Evolutionary conservation across 768 basidiomycete species (phyloP).

Genomic region (Phylloporus arenicola): DNA sequence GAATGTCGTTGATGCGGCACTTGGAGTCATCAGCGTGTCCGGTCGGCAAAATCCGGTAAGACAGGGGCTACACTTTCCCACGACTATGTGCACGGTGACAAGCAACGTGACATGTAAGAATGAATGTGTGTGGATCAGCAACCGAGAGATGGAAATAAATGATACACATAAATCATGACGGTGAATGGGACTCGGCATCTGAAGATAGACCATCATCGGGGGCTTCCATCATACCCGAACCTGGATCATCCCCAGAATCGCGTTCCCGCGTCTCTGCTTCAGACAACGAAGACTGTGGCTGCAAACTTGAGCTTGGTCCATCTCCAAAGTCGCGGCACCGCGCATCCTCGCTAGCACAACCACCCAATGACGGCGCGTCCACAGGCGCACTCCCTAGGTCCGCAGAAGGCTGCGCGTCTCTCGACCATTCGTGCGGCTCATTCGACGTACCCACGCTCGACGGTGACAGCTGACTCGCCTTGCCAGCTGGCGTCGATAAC

Average conservation of each 20-base stretch:
- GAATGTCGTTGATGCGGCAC: no score
- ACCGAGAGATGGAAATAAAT: neutral
- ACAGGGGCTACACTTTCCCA: no score
- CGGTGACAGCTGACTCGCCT: neutral
- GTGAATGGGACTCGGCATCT: no score
- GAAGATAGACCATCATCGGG: neutral
- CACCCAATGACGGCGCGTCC: neutral
- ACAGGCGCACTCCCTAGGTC: neutral
- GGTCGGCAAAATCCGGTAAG: no score
- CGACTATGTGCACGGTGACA: no score
- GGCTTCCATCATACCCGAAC: neutral
- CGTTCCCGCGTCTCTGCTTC: neutral
- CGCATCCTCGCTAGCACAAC: neutral
- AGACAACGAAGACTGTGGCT: neutral
- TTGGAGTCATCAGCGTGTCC: no score
- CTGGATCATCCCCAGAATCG: neutral
- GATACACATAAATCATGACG: neutral
- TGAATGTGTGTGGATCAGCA: no score
- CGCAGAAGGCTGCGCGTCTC: neutral
- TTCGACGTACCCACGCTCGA: neutral
- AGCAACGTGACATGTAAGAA: no score
- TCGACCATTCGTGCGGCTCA: neutral
- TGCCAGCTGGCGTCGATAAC: neutral
- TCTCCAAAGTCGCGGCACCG: neutral
- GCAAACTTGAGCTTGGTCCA: neutral